Evolutionary conservation across 225 moss, liverwort and hornwort genomes (phyloP), one percentile per base, ranked within the genome.

Genomic region (Pseudisothecium myosuroides): DNA sequence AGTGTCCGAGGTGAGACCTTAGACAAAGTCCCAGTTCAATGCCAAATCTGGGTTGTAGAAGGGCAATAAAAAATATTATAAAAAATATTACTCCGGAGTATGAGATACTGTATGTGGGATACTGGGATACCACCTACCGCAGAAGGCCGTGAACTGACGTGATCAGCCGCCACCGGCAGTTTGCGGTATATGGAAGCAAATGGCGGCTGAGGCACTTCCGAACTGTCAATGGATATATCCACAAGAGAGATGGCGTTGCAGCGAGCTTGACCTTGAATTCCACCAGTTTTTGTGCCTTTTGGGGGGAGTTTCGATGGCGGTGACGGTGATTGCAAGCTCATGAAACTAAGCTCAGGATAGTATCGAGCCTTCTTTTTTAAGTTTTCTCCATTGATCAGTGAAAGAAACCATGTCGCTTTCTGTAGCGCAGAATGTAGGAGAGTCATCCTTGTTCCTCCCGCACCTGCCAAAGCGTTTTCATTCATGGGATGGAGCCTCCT

Each of bases 381-480:
- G 16, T 12, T 43, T 31, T 9, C 77, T 78, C n/a, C 56, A n/a
- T 56, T 85, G 83, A 56, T 78, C 16, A 65, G 73, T 29, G 63
- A 19, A 50, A 76, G 76, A 65, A 88, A 83, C 32, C 78, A 93
- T 93, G 93, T 64, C 93, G 47, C 79, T 89, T 54, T 85, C 77
- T 49, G 85, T 86, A 31, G 88, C 86, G 62, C 90, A 84, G 88
- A 90, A 81, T 76, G n/a, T 90, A 58, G 59, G 87, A 75, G 87
- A 91, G 50, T 88, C 91, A 56, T 90, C 93, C 41, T 45, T 91
- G 69, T 91, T 88, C 76, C 50, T 84, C 63, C 88, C 91, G 41
- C 72, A 65, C 71, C 58, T 87, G 4, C 78, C 87, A 2, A 87
- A 88, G 83, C 39, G 41, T 75, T 88, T 87, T 8, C 85, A 72